These are phyloP conservation scores for Penicillium sp. DNA, from an alignment of 2,329 filamentous ascomycete species.

Conservation along the genomic window DNA sequence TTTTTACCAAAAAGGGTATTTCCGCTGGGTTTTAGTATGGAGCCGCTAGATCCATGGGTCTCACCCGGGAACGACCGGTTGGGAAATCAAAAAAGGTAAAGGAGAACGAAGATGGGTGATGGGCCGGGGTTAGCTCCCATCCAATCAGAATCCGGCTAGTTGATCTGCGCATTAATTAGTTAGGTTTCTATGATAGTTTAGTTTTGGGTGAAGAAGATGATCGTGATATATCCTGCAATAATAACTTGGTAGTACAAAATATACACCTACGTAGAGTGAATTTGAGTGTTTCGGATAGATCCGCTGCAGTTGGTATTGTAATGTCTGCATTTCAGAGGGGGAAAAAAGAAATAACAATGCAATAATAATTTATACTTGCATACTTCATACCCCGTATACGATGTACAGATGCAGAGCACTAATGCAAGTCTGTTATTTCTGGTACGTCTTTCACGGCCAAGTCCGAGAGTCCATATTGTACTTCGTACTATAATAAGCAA, in stretches of 20 bases:
- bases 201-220: not conserved
- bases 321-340: not conserved
- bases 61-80: not conserved
- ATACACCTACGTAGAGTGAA: not conserved
- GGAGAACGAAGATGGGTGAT: not conserved
- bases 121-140: not conserved
- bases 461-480: not conserved
- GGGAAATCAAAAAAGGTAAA: constrained; percentile 1
- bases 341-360: not conserved
- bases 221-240: not conserved
- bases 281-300: constrained; percentile 10
- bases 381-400: not conserved
- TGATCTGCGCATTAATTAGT: not conserved
- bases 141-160: not conserved
- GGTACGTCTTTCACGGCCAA: not conserved
- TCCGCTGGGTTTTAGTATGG: not conserved
- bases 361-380: not conserved
- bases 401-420: not conserved
- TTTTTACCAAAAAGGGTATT: not conserved
- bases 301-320: constrained; percentile 5
- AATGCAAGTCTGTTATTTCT: constrained; percentile 4
- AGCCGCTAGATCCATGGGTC: constrained; percentile 9
- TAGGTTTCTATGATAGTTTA: not conserved
- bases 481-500: not conserved
- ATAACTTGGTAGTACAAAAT: not conserved